phyloP scores from a whole-genome alignment of 78 protist species.

The Monosiga brevicollis region DNA sequence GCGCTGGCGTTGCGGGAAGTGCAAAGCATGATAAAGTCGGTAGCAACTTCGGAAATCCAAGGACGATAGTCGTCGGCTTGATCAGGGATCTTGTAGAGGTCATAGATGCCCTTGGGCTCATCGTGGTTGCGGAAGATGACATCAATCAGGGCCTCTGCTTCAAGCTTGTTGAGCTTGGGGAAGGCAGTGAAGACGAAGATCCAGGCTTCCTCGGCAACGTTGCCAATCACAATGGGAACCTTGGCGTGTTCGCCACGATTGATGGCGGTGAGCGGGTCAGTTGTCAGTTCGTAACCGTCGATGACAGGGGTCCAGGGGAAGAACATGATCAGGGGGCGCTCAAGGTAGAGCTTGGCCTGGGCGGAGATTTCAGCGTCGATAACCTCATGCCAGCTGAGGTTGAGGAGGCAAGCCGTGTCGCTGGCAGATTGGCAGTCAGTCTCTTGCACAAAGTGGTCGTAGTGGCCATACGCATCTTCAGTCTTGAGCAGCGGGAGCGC shows the following conservation, averaged over 20 bases:
- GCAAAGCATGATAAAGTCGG: not conserved
- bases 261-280: constrained; percentile 1
- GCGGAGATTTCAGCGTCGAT: not conserved
- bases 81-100: not conserved
- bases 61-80: not conserved
- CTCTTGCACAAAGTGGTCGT: not conserved
- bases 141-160: not conserved
- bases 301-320: not conserved
- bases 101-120: not conserved
- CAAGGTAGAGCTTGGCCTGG: not conserved
- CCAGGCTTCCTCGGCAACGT: not conserved
- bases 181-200: not conserved
- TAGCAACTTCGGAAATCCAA: not conserved
- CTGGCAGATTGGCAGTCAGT: not conserved
- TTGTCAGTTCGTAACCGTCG: constrained; percentile 16
- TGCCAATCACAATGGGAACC: constrained; percentile 16
- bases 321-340: not conserved
- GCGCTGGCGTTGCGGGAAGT: too few species aligned
- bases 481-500: not conserved
- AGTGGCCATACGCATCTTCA: not conserved
- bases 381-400: not conserved
- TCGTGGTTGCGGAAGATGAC: not conserved
- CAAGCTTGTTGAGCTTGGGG: not conserved
- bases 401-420: not conserved
- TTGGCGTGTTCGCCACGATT: not conserved